phyloP scores from a whole-genome alignment of 495 filamentous ascomycete genomes.

The Zalerion maritima region DNA sequence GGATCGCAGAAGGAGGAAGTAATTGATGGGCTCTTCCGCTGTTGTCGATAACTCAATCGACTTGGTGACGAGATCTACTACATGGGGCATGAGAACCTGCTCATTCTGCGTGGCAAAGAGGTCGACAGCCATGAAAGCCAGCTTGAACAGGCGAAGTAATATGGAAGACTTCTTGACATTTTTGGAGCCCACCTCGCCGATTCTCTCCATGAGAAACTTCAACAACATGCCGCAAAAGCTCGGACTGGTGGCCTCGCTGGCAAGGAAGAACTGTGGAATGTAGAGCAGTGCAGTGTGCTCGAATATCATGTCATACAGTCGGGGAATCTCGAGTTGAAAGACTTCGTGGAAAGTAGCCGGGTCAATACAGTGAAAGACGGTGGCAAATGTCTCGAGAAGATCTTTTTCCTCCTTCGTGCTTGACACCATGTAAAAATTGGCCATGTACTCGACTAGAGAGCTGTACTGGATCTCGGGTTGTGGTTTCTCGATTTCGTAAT shows the following conservation, averaged over 20 bases:
- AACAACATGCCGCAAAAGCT: conserved; percentile 96
- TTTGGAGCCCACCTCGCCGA: conserved; percentile 84
- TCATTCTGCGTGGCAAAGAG: conserved; percentile 92
- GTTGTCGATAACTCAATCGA: conserved; percentile 91
- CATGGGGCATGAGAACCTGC: conserved; percentile 84
- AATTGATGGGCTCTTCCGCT: conserved; percentile 96
- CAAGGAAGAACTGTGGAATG: conserved; percentile 94
- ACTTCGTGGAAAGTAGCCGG: conserved; percentile 98
- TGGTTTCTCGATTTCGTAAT: conserved; percentile 80
- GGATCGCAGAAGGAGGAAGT: conserved; percentile 83
- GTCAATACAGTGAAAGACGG: conserved; percentile 96
- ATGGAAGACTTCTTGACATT: conserved; percentile 86
- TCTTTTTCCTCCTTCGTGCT: conserved; percentile 96
- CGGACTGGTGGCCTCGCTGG: conserved; percentile 91
- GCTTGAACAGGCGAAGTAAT: conserved; percentile 86
- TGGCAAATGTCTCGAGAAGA: conserved; percentile 91
- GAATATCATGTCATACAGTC: conserved; percentile 94
- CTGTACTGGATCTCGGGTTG: conserved; percentile 57
- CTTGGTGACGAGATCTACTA: conserved; percentile 88
- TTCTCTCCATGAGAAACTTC: conserved; percentile 90
- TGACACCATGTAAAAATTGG: conserved; percentile 81
- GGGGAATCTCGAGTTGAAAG: conserved; percentile 92
- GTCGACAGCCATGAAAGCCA: conserved; percentile 98
- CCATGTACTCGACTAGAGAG: conserved; percentile 75
- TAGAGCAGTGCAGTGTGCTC: conserved; percentile 88